Evolutionary conservation across 768 basidiomycete genomes (phyloP).

Genomic region (Suillus subluteus): DNA sequence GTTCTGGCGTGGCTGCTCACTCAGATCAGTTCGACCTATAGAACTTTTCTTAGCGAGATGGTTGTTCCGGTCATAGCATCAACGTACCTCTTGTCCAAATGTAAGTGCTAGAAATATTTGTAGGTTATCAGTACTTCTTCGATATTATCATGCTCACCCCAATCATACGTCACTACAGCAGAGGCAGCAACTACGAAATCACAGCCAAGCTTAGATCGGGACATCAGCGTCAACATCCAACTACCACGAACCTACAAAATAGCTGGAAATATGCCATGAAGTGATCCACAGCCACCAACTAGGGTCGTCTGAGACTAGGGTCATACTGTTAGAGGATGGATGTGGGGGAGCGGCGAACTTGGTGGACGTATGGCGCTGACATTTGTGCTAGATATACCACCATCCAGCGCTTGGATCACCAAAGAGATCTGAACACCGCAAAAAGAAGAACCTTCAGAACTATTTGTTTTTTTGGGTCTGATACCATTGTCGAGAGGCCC

Average conservation of each 20-base stretch:
- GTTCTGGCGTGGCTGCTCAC: not conserved
- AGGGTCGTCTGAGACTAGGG: not conserved
- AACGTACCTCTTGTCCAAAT: not conserved
- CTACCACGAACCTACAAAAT: not conserved
- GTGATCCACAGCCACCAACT: not conserved
- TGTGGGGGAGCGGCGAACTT: not conserved
- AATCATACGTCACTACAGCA: not conserved
- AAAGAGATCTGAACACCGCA: not conserved
- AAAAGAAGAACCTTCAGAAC: not conserved
- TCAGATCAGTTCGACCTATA: not conserved
- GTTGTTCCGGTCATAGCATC: not conserved
- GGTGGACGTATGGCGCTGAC: not conserved
- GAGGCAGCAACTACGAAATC: not conserved
- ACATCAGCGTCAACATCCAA: not conserved
- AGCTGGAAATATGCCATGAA: not conserved
- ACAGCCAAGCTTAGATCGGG: not conserved
- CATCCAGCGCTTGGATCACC: not conserved
- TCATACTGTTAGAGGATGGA: not conserved
- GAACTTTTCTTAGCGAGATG: not conserved
- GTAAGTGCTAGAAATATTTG: not conserved
- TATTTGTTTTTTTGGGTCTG: not conserved
- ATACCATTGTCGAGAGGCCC: not conserved
- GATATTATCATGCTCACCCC: not conserved
- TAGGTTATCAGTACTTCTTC: not conserved
- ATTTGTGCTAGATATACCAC: not conserved